phyloP scores from a whole-genome alignment of 192 early-diverging fungal species.

The Spinellus fusiger region DNA sequence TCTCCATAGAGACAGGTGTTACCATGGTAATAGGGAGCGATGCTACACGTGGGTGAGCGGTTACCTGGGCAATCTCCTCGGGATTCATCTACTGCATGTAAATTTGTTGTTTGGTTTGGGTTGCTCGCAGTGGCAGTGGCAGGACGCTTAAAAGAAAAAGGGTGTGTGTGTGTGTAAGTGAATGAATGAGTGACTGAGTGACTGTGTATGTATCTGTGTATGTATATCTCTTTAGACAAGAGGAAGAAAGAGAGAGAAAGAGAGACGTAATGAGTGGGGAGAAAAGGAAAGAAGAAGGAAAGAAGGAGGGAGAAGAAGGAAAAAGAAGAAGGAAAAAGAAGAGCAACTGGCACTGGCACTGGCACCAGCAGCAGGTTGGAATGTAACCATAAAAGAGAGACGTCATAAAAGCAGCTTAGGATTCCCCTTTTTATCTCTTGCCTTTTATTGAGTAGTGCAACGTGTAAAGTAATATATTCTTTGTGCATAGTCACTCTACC shows the following conservation, averaged over 20 bases:
- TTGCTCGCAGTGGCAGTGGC: background rate
- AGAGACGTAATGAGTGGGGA: background rate
- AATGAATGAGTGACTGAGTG: background rate
- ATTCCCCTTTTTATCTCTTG: background rate
- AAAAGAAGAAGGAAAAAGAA: background rate
- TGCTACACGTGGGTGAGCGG: background rate
- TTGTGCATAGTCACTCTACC: too few relatives aligned
- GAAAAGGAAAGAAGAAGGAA: background rate
- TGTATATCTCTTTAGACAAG: background rate
- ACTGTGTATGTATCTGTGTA: background rate
- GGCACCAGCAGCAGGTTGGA: background rate
- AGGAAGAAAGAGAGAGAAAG: background rate
- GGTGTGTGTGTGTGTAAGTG: background rate
- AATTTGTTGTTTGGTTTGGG: background rate
- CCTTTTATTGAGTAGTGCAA: too few relatives aligned
- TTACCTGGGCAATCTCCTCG: constrained; percentile 16
- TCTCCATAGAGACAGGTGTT: background rate
- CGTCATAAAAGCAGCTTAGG: background rate
- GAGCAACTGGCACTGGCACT: background rate
- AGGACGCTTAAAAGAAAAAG: background rate
- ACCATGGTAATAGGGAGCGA: background rate
- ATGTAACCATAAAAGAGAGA: background rate
- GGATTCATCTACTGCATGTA: constrained; percentile 19
- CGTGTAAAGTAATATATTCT: too few relatives aligned
- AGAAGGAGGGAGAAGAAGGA: background rate